Base-by-base conservation (phyloP, 176 grass and related monocot species). In the Carex cristatella region DNA sequence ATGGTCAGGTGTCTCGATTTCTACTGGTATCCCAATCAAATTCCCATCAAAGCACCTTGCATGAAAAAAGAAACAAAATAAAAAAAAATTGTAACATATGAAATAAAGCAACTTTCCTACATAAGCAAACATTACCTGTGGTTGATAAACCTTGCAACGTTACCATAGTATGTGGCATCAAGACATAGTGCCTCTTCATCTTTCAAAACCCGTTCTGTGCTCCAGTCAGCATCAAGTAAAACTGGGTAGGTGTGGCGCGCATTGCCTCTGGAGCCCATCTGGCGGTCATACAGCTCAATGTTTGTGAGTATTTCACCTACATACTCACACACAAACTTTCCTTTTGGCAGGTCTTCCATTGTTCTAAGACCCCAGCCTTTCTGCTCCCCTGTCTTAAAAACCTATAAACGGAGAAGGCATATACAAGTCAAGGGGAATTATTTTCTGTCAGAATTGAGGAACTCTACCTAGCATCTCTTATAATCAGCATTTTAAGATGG, bases 221-320 rank as follows among this genome's bases (percentile, higher is more conserved):
- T 79, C 91, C 96, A 93, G 85, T 98, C 96, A 61, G 93, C 87
- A 87, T 98, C 81, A 56, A 98, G 90, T 8, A 76, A 32, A 61
- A 95, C 79, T 12, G 96, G 96, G 66, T 98, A 98, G 5, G 91
- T 95, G 57, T 98, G 96, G 5, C 54, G 89, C 12, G 42, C 55
- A 12, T 90, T 90, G 9, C 83, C 81, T 40, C 65, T 88, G 16
- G 38, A 84, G 79, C 85, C 44, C 60, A 78, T 87, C 55, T 72
- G 92, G 71, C 93, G 84, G 53, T 98, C 81, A 90, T 98, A 84
- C 13, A 95, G 81, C 58, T 98, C 96, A 38, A n/a, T 95, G 72
- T 98, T 98, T 33, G 96, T 98, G 70, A 98, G 80, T 83, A 98
- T 88, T 87, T 95, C 96, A 81, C 96, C 96, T 71, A 89, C 86